Evolutionary conservation across 116 monocot genomes (phyloP).

Genomic region (Posidonia oceanica): DNA sequence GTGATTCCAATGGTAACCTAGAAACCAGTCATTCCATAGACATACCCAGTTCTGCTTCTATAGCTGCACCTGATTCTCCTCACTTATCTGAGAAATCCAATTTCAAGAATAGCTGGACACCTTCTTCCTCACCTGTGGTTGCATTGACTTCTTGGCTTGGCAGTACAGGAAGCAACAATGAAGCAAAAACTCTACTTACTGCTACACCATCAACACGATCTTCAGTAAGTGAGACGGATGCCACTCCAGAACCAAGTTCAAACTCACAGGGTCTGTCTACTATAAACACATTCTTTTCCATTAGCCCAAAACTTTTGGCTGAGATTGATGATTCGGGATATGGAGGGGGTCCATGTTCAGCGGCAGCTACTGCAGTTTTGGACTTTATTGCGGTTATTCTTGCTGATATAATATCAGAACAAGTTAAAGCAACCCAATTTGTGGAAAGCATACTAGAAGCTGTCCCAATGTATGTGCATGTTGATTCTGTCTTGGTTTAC

Average conservation of each 20-base stretch:
- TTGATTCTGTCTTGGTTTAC: conserved; percentile 72
- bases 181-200: conserved; percentile 33
- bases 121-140: conserved; percentile 61
- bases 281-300: conserved; percentile 39
- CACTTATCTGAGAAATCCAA: conserved; percentile 64
- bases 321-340: conserved; percentile 88
- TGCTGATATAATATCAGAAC: conserved; percentile 82
- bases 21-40: conserved; percentile 24
- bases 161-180: conserved; percentile 34
- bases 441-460: conserved; percentile 76
- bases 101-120: conserved; percentile 32
- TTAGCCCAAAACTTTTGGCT: conserved; percentile 54
- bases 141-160: conserved; percentile 81
- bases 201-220: conserved; percentile 54
- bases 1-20: conserved; percentile 25
- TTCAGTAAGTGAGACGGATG: conserved; percentile 54
- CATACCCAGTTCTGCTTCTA: conserved; percentile 32
- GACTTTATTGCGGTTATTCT: conserved; percentile 91
- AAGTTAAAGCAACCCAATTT: conserved; percentile 66
- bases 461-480: conserved; percentile 73
- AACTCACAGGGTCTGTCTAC: conserved; percentile 30
- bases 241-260: conserved; percentile 37
- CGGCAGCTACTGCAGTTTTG: conserved; percentile 81
- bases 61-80: conserved; percentile 58
- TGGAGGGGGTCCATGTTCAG: conserved; percentile 91